Evolutionary conservation across 768 basidiomycete genomes (phyloP).

Genomic region (Infundibulicybe gibba): DNA sequence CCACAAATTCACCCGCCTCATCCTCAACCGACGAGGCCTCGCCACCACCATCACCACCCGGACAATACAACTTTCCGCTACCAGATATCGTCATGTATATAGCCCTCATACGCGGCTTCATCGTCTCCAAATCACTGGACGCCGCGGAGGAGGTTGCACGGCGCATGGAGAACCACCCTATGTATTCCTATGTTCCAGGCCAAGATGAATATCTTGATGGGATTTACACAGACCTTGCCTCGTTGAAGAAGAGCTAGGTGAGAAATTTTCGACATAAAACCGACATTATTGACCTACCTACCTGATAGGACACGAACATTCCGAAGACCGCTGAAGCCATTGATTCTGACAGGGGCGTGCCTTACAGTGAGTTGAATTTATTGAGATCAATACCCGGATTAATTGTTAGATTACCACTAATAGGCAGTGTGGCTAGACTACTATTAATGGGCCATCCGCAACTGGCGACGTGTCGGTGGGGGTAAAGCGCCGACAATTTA

Average conservation of each 20-base stretch:
- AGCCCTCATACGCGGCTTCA: conserved; percentile 33
- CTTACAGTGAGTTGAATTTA: too few relatives aligned
- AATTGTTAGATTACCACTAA: too few relatives aligned
- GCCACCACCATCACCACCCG: neutral
- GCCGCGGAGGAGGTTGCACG: conserved; percentile 26
- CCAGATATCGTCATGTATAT: conserved; percentile 31
- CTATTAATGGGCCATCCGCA: too few relatives aligned
- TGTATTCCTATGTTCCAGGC: conserved; percentile 18
- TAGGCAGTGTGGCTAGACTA: too few relatives aligned
- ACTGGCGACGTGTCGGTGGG: too few relatives aligned
- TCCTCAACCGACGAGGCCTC: conserved; percentile 3
- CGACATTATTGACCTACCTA: too few relatives aligned
- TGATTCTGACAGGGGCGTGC: too few relatives aligned
- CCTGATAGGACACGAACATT: too few relatives aligned
- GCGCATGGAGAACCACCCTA: conserved; percentile 11
- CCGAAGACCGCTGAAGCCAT: too few relatives aligned
- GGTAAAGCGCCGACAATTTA: too few relatives aligned
- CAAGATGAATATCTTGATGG: conserved; percentile 9
- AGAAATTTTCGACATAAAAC: neutral
- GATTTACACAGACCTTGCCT: neutral
- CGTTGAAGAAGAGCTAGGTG: neutral
- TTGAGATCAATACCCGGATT: too few relatives aligned
- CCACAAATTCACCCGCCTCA: neutral
- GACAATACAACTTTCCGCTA: conserved; percentile 10
- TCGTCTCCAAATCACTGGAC: conserved; percentile 20